Conservation (phyloP, 306 rosid genomes). For the Purshia tridentata region DNA sequence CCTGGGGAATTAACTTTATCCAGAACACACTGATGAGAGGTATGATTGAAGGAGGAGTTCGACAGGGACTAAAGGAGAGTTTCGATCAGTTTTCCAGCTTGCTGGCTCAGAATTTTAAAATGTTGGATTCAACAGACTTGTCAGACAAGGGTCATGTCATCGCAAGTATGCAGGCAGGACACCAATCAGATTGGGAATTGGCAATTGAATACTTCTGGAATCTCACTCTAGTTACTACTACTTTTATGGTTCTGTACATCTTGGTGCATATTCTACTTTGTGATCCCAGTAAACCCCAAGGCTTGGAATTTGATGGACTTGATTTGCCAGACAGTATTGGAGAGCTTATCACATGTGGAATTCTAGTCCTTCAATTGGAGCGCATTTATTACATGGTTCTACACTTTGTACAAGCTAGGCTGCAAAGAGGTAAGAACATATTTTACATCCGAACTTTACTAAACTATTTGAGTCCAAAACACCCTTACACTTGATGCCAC, state of each 20-base stretch:
- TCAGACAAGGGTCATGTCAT: conserved; percentile 52
- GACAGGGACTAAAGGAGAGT: conserved; percentile 76
- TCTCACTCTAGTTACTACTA: conserved; percentile 54
- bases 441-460: neutral
- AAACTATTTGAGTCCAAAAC: conserved; percentile 13
- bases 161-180: conserved; percentile 49
- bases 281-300: conserved; percentile 45
- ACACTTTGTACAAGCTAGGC: conserved; percentile 73
- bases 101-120: conserved; percentile 51
- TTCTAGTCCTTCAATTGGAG: conserved; percentile 55
- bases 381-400: conserved; percentile 62
- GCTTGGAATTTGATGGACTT: conserved; percentile 73
- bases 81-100: conserved; percentile 49
- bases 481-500: conserved; percentile 9
- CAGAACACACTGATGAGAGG: conserved; percentile 82
- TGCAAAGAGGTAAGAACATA: conserved; percentile 55
- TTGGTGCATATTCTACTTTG: conserved; percentile 59
- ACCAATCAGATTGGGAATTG: conserved; percentile 57
- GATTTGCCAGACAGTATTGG: conserved; percentile 88
- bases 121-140: conserved; percentile 34
- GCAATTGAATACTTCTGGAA: conserved; percentile 65
- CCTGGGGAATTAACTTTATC: conserved; percentile 69
- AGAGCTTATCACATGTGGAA: conserved; percentile 67
- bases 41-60: conserved; percentile 69
- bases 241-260: conserved; percentile 50